Percentiles rank a stretch among this genome's conserved stretches.
Conservation (phyloP, 352 stramenopile species). For the Phytophthora brassicae region DNA sequence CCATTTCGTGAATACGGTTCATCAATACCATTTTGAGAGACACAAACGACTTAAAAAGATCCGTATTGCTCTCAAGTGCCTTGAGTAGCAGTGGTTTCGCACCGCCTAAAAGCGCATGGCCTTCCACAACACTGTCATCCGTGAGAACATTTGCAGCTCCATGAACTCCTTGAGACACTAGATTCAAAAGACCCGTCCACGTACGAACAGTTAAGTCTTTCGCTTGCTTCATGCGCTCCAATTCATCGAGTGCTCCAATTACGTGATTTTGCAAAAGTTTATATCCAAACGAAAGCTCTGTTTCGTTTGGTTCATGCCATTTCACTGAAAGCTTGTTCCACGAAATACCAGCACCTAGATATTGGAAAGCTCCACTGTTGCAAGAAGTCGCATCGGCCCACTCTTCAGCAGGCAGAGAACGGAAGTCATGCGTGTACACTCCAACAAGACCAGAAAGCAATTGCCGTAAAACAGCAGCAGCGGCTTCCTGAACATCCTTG, state of each 20-base stretch:
- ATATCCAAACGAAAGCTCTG: conserved; percentile 55
- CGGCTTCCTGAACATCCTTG: conserved; percentile 62
- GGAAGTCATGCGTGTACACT: conserved; percentile 65
- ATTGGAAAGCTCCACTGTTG: conserved; percentile 58
- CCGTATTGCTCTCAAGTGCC: conserved; percentile 30
- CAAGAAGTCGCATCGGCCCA: conserved; percentile 44
- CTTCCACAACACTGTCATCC: conserved; percentile 29
- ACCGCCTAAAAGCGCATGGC: conserved; percentile 38
- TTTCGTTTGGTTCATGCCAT: conserved; percentile 68
- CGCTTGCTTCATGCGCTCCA: conserved; percentile 26
- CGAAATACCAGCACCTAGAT: conserved; percentile 49
- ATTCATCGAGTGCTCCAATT: conserved; percentile 29
- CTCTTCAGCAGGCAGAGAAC: conserved; percentile 49
- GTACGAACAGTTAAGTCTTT: conserved; percentile 44
- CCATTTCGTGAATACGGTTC: conserved; percentile 37
- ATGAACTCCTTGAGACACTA: conserved; percentile 42
- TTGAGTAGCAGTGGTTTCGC: conserved; percentile 42
- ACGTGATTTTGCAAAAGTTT: conserved; percentile 58
- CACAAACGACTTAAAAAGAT: conserved; percentile 39
- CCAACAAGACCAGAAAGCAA: conserved; percentile 45
- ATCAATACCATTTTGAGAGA: conserved; percentile 48
- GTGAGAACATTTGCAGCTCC: conserved; percentile 58
- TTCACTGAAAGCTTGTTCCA: conserved; percentile 51
- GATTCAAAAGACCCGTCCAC: conserved; percentile 53
- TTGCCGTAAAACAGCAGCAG: conserved; percentile 43